Conservation (phyloP, 108 stramenopile genomes). For the Nannochloropsis salina region DNA sequence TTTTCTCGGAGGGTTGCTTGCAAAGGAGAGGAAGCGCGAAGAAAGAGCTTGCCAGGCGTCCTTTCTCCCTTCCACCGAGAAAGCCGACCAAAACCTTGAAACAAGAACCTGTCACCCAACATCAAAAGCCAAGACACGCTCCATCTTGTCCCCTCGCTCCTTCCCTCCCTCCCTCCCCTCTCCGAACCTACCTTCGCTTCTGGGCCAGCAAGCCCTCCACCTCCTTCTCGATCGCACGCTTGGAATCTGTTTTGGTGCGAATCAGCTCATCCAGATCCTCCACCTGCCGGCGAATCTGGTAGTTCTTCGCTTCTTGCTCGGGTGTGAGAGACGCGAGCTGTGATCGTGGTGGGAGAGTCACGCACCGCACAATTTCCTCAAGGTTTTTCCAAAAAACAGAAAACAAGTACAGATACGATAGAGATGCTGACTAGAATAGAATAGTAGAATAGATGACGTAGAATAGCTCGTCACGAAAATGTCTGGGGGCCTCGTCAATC, state of each 20-base stretch:
- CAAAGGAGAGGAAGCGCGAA: too few relatives aligned
- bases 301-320: neutral
- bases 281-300: neutral
- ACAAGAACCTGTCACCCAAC: neutral
- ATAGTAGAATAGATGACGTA: too few relatives aligned
- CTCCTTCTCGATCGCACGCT: conserved; percentile 13
- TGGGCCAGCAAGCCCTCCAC: neutral
- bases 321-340: conserved; percentile 10
- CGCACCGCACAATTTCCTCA: too few relatives aligned
- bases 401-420: too few relatives aligned
- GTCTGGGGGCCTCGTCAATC: too few relatives aligned
- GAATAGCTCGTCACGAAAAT: too few relatives aligned
- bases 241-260: neutral
- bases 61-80: neutral
- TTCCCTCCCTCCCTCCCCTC: neutral
- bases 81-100: neutral
- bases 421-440: too few relatives aligned
- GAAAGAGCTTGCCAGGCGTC: too few relatives aligned
- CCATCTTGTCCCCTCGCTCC: neutral
- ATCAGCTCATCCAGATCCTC: neutral
- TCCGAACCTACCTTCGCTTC: neutral
- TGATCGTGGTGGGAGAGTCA: neutral
- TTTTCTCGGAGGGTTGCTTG: too few relatives aligned
- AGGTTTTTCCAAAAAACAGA: too few relatives aligned
- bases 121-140: neutral